Evolutionary conservation across 768 basidiomycete species (phyloP).

Genomic region (Mycena rosella): DNA sequence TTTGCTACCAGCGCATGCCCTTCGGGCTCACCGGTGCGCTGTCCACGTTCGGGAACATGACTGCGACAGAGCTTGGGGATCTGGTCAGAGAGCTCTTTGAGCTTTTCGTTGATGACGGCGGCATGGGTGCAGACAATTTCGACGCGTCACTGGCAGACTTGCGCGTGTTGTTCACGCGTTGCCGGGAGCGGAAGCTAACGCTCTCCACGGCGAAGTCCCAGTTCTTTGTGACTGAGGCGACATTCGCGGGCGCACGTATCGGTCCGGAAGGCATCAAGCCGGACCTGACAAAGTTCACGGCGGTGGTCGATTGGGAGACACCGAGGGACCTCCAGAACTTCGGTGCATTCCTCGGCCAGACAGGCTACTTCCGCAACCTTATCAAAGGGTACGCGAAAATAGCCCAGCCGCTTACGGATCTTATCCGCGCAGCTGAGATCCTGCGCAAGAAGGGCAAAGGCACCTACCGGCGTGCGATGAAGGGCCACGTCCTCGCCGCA

Average conservation of each 20-base stretch:
- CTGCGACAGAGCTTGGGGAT: constrained; percentile 42
- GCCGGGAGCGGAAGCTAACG: constrained; percentile 34
- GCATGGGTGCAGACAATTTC: constrained; percentile 31
- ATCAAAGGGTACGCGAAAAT: constrained; percentile 50
- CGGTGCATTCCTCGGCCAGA: constrained; percentile 23
- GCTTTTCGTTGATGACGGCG: constrained; percentile 32
- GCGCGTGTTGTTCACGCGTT: constrained; percentile 36
- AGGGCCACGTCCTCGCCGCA: constrained; percentile 22
- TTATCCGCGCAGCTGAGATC: constrained; percentile 39
- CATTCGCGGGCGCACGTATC: constrained; percentile 51
- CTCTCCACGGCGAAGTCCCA: constrained; percentile 31
- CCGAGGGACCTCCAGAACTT: constrained; percentile 28
- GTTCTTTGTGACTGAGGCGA: constrained; percentile 50
- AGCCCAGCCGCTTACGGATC: constrained; percentile 47
- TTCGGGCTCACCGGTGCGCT: constrained; percentile 58
- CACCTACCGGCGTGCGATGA: constrained; percentile 44
- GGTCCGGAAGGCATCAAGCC: constrained; percentile 49
- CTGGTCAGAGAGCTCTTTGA: constrained; percentile 34
- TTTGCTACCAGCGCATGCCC: constrained; percentile 50
- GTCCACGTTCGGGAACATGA: constrained; percentile 49
- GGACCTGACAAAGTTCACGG: constrained; percentile 51
- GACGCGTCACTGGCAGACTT: constrained; percentile 7
- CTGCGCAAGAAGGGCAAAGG: constrained; percentile 38
- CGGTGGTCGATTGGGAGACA: constrained; percentile 50
- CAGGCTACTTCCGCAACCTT: constrained; percentile 48